These are phyloP conservation scores for Leccinum boreale DNA, from an alignment of 768 basidiomycete species.

Conservation along the genomic window DNA sequence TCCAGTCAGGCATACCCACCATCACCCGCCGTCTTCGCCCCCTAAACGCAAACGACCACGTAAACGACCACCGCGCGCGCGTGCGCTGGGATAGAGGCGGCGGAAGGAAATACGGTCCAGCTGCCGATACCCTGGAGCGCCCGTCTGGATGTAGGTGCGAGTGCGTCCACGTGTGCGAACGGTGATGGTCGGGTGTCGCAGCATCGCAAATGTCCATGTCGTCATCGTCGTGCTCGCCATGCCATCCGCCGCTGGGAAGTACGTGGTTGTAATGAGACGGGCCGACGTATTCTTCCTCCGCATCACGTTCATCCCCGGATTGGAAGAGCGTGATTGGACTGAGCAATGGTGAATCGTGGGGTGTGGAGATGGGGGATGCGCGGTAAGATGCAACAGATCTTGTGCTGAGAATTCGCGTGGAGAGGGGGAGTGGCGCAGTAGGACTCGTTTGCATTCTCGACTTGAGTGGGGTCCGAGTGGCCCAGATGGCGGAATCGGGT, in stretches of 20 bases:
- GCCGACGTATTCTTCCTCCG: conserved; percentile 41
- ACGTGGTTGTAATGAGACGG: conserved; percentile 46
- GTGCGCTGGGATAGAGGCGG: conserved; percentile 30
- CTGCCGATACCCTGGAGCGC: background rate
- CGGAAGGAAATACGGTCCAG: conserved; percentile 37
- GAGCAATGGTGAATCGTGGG: conserved; percentile 38
- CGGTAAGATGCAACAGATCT: conserved; percentile 37
- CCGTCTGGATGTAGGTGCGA: background rate
- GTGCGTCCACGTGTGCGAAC: background rate
- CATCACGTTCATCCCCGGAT: conserved; percentile 45
- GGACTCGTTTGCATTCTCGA: conserved; percentile 39
- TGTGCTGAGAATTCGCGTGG: conserved; percentile 40
- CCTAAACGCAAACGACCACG: conserved; percentile 53
- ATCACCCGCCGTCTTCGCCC: conserved; percentile 56
- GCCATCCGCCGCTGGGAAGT: conserved; percentile 32
- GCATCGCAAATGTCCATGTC: background rate
- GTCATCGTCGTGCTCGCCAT: conserved; percentile 19
- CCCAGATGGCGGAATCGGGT: conserved; percentile 38
- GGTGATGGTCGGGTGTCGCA: background rate
- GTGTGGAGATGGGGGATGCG: conserved; percentile 36
- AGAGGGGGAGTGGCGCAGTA: conserved; percentile 33
- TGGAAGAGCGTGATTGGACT: conserved; percentile 35
- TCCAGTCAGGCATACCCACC: conserved; percentile 40
- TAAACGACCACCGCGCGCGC: conserved; percentile 31
- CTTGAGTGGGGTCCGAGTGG: conserved; percentile 43